Conservation (phyloP, 331 rosid genomes). For the Rosa hybrid region DNA sequence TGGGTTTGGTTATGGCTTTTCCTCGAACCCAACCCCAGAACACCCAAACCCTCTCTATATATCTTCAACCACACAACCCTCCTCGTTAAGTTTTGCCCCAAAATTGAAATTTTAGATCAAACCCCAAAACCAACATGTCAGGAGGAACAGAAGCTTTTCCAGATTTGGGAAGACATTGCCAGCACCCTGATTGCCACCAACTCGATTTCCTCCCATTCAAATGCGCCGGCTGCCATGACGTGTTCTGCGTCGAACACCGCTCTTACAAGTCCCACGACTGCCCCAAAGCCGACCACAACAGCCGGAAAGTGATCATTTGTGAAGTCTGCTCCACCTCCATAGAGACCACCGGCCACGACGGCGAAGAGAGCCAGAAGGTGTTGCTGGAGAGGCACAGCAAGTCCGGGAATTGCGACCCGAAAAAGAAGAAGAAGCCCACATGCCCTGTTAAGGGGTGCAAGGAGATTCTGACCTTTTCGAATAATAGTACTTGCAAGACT, state of each 20-base stretch:
- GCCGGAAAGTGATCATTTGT: constrained; percentile 81
- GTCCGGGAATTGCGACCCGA: constrained; percentile 76
- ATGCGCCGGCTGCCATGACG: constrained; percentile 70
- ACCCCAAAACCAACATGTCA: constrained; percentile 31
- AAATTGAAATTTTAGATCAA: background rate
- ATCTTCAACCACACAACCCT: background rate
- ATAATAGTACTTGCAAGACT: constrained; percentile 62
- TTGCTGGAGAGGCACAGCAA: constrained; percentile 54
- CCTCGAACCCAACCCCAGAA: constrained; percentile 25
- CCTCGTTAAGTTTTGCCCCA: background rate
- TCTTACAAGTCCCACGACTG: constrained; percentile 71
- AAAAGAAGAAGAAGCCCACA: constrained; percentile 66
- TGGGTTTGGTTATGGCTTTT: constrained; percentile 25
- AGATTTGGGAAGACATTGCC: constrained; percentile 84
- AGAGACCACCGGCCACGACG: constrained; percentile 58
- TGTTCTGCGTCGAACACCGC: constrained; percentile 80
- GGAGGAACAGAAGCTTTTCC: constrained; percentile 97
- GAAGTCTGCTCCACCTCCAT: constrained; percentile 70
- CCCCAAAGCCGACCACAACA: constrained; percentile 65
- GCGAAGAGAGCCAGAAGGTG: constrained; percentile 36
- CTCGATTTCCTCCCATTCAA: constrained; percentile 91
- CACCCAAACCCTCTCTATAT: background rate
- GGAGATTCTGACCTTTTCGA: constrained; percentile 72
- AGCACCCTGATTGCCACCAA: constrained; percentile 61
- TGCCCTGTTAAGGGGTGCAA: constrained; percentile 79